Conservation (phyloP, 306 rosid species). For the Chamaecrista fasciculata region DNA sequence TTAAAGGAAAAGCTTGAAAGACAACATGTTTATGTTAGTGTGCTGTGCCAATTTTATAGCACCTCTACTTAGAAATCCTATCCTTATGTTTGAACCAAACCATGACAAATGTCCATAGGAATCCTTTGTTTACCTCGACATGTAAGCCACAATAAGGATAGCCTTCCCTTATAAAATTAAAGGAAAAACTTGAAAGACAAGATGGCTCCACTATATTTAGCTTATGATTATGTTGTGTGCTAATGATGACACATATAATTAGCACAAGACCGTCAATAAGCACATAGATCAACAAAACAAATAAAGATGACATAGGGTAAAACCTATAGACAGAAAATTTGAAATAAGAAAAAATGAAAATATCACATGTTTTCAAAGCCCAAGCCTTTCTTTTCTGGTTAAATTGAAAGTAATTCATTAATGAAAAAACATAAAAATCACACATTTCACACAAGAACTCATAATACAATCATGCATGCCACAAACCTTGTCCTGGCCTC, state of each 20-base stretch:
- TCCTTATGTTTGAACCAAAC: neutral
- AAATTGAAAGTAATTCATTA: neutral
- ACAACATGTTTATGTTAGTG: constrained; percentile 35
- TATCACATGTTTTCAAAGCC: neutral
- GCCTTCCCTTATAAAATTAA: constrained; percentile 8
- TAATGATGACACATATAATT: constrained; percentile 21
- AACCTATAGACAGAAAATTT: neutral
- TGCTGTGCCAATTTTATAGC: constrained; percentile 32
- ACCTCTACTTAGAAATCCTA: constrained; percentile 26
- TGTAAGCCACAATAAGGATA: constrained; percentile 28
- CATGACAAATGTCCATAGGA: neutral
- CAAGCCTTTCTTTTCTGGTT: constrained; percentile 1
- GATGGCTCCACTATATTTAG: constrained; percentile 36
- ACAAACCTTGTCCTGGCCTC: constrained; percentile 70
- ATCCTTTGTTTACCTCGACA: neutral
- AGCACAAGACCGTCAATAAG: constrained; percentile 46
- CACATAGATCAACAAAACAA: constrained; percentile 20
- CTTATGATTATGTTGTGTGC: constrained; percentile 42
- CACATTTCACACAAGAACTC: neutral
- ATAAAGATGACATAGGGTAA: neutral
- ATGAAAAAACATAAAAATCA: no score
- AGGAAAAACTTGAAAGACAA: constrained; percentile 34
- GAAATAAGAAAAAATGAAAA: neutral
- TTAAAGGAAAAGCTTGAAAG: constrained; percentile 29
- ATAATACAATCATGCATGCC: neutral